A percentile compares a stretch with the other conserved stretches of the same genome.
phyloP scores from a whole-genome alignment of 2,329 filamentous ascomycete genomes.

The Botrytis fragariae region DNA sequence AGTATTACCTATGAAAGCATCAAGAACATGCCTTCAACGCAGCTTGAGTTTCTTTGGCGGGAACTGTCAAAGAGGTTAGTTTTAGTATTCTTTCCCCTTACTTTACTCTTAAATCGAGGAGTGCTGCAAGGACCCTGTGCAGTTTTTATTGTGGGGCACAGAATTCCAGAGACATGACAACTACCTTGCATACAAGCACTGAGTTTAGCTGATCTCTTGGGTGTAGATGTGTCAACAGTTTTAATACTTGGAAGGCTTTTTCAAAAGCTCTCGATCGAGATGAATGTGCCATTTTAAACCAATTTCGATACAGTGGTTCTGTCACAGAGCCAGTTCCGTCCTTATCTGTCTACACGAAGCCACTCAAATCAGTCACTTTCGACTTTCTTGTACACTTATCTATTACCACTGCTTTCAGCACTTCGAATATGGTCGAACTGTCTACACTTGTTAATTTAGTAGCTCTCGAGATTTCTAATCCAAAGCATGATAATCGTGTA shows the following conservation, averaged over 20 bases:
- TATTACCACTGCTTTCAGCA: slow-evolving; percentile 33
- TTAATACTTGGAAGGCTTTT: slow-evolving; percentile 36
- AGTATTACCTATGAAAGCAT: neutral
- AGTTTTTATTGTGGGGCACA: no score
- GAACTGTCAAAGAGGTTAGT: slow-evolving; percentile 11
- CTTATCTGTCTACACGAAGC: slow-evolving; percentile 31
- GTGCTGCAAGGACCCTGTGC: no score
- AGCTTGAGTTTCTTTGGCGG: neutral
- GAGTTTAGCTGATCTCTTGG: neutral
- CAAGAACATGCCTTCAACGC: neutral
- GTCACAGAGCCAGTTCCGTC: slow-evolving; percentile 29
- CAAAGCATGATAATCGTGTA: neutral
- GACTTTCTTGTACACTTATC: slow-evolving; percentile 37
- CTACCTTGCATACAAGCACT: neutral
- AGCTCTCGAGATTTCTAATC: slow-evolving; percentile 35
- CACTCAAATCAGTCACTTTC: slow-evolving; percentile 34
- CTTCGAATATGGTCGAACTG: slow-evolving; percentile 35
- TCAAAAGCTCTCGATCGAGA: slow-evolving; percentile 30
- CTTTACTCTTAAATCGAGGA: neutral
- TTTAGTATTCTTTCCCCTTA: no score
- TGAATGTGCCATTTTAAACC: slow-evolving; percentile 22
- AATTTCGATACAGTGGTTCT: slow-evolving; percentile 32
- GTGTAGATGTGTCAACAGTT: slow-evolving; percentile 30
- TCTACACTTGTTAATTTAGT: slow-evolving; percentile 37
- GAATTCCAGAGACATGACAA: neutral